Evolutionary conservation across 2,329 filamentous ascomycete genomes (phyloP), one percentile per base, ranked within the genome.

Genomic region (Huntiella abstrusa): DNA sequence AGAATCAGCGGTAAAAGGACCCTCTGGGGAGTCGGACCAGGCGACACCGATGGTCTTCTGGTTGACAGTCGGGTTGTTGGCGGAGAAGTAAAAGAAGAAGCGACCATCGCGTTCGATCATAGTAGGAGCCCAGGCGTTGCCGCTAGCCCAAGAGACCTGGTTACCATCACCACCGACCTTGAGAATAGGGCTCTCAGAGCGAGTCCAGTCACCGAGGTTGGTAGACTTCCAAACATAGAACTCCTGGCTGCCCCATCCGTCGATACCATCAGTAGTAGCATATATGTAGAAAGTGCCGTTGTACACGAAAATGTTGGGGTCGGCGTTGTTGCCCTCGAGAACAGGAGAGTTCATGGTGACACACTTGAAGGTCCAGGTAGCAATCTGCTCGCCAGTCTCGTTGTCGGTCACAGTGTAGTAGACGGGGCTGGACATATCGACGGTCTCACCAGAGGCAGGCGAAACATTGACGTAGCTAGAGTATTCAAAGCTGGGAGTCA

Each of bases 111-210:
- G 72, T 42, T 63, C 59, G 1, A 72, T 71, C 2, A 77, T 76
- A 44, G 76, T 74, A 0, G 77, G 77, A 0, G 76, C 76, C 76
- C 77, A 80, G 3, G 77, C 69, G 53, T 79, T 77, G 50, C 77
- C 77, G 1, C 64, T 68, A 0, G 73, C 74, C 77, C 77, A 80
- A 1, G 74, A 73, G 1, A 80, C 66, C 48, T 77, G 68, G 8
- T 66, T 65, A 17, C 54, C 56, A 0, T 59, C 57, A n/a, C 65
- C 65, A 37, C 68, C 61, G 1, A 70, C 61, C 0, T 59, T 62
- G 15, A 69, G 59, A 52, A 70, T 61, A 0, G 67, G 64, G 11
- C 63, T 43, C 0, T 58, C 53, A 3, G 60, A 57, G 17, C 63
- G 59, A 1, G 58, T 61, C 66, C 66, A 69, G 13, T 55, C 52